Evolutionary conservation across 1,139 yeast species (phyloP).

Genomic region (Zygotorulaspora mrakii): DNA sequence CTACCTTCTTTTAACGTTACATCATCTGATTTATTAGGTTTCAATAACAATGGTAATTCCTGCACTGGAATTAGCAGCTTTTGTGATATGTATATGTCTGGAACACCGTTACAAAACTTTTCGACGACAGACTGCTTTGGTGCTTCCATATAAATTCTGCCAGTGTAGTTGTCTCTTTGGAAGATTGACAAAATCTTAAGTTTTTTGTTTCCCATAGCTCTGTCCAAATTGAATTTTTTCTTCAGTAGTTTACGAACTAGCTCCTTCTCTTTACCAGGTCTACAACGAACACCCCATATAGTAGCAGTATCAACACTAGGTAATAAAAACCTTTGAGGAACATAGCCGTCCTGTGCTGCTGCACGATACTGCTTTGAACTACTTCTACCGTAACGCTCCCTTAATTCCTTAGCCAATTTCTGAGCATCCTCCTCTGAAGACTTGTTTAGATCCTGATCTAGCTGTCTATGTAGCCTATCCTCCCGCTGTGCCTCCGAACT

Average conservation of each 20-base stretch:
- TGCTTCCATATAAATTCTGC: constrained; percentile 92
- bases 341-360: constrained; percentile 80
- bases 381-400: constrained; percentile 87
- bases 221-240: constrained; percentile 54
- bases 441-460: constrained; percentile 85
- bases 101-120: constrained; percentile 82
- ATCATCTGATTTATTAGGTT: constrained; percentile 85
- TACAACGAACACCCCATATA: constrained; percentile 91
- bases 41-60: constrained; percentile 88
- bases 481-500: constrained; percentile 45
- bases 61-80: constrained; percentile 90
- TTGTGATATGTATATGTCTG: constrained; percentile 68
- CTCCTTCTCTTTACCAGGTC: constrained; percentile 91
- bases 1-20: constrained; percentile 88
- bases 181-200: constrained; percentile 84
- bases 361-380: constrained; percentile 72
- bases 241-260: constrained; percentile 79
- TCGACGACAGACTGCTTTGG: constrained; percentile 90
- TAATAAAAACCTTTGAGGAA: constrained; percentile 86
- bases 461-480: constrained; percentile 77
- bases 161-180: constrained; percentile 89
- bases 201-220: constrained; percentile 44
- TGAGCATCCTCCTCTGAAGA: constrained; percentile 95
- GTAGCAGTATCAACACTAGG: constrained; percentile 97
- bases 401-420: constrained; percentile 84